phyloP scores from a whole-genome alignment of 805 yeast genomes.

The Hemisphaericaspora nanyangensis region DNA sequence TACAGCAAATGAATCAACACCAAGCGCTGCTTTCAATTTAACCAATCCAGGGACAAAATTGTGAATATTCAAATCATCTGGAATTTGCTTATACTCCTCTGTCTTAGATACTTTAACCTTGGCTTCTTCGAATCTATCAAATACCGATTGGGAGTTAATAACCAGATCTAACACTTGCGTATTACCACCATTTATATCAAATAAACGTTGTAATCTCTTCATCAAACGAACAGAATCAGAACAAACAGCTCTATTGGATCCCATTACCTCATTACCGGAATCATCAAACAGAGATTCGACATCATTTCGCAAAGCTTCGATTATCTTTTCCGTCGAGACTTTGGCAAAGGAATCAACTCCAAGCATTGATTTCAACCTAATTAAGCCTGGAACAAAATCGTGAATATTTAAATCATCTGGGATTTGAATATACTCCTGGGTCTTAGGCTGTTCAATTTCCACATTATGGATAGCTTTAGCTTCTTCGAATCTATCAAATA shows the following conservation, averaged over 20 bases:
- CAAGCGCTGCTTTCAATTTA: slow-evolving; percentile 2
- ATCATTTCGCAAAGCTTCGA: slow-evolving; percentile 11
- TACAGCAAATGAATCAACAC: slow-evolving; percentile 4
- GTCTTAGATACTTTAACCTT: background rate
- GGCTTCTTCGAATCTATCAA: too few species aligned
- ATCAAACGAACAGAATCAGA: slow-evolving; percentile 14
- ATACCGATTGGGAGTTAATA: too few species aligned
- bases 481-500: slow-evolving; percentile 46
- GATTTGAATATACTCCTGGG: slow-evolving; percentile 13
- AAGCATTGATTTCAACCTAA: slow-evolving; percentile 1
- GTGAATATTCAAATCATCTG: slow-evolving; percentile 13
- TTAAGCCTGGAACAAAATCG: slow-evolving; percentile 7
- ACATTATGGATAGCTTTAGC: too few species aligned
- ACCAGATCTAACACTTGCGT: slow-evolving; percentile 57
- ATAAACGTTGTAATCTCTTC: slow-evolving; percentile 24
- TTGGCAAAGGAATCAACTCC: slow-evolving; percentile 5
- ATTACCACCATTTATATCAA: slow-evolving; percentile 53
- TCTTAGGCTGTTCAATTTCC: background rate
- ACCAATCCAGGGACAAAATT: slow-evolving; percentile 8
- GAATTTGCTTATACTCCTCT: slow-evolving; percentile 12
- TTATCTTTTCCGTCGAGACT: slow-evolving; percentile 11
- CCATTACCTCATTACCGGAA: background rate
- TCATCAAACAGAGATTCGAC: slow-evolving; percentile 8
- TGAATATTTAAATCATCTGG: slow-evolving; percentile 14
- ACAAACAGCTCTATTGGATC: slow-evolving; percentile 1